These are phyloP conservation scores for Pugionium dolabratum DNA, from an alignment of 345 rosid species.

Conservation along the genomic window DNA sequence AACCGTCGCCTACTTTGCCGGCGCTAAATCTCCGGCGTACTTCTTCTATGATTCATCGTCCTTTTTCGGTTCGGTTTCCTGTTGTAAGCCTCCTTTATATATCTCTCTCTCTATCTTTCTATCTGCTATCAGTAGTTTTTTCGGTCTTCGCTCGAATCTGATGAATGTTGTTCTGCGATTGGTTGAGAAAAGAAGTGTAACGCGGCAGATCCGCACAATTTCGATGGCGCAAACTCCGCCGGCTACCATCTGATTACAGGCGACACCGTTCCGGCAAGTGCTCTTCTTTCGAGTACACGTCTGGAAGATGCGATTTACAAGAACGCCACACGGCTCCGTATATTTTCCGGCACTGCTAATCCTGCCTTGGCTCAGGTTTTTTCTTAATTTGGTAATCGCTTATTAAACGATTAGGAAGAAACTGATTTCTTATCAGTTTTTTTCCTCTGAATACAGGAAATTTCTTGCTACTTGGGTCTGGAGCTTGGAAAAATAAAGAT, in stretches of 20 bases:
- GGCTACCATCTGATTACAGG: constrained; percentile 42
- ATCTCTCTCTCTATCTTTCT: background rate
- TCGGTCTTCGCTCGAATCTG: constrained; percentile 2
- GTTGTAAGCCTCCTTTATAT: constrained; percentile 25
- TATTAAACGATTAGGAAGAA: background rate
- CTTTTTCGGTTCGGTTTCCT: constrained; percentile 35
- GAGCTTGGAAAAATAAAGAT: constrained; percentile 92
- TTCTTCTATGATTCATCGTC: constrained; percentile 11
- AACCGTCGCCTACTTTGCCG: constrained; percentile 23
- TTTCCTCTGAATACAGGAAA: constrained; percentile 55
- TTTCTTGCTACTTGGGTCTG: constrained; percentile 92
- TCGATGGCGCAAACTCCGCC: constrained; percentile 56
- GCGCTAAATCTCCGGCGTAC: constrained; percentile 35
- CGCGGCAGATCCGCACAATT: constrained; percentile 64
- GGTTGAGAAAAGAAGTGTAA: constrained; percentile 54
- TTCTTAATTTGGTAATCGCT: background rate
- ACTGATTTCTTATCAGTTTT: background rate
- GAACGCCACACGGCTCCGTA: constrained; percentile 72
- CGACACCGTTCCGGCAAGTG: constrained; percentile 40
- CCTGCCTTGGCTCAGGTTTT: constrained; percentile 84
- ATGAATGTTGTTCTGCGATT: constrained; percentile 3
- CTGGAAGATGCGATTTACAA: constrained; percentile 41
- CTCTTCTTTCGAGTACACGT: constrained; percentile 45
- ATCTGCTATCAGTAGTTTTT: background rate
- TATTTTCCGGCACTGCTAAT: constrained; percentile 94